Evolutionary conservation across 2,329 filamentous ascomycete species (phyloP), one percentile per base, ranked within the genome.

Genomic region (Macrophomina phaseolina): DNA sequence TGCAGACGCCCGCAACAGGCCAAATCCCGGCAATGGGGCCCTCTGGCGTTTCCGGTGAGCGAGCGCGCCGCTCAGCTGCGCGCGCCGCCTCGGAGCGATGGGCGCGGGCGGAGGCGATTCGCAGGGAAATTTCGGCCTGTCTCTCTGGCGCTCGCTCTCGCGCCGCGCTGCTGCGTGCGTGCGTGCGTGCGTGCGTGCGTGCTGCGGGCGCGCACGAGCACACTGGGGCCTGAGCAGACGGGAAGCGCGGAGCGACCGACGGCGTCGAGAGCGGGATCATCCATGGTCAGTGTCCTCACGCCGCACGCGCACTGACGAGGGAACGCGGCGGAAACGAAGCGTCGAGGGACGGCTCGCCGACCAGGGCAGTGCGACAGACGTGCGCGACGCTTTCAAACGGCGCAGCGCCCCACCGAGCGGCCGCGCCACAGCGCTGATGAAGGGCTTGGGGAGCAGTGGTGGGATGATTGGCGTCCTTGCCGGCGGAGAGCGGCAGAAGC

Each of bases 321-420:
- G 28, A 52, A 32, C 49, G 49, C 49, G 46, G 46, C 46, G 46
- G 46, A 38, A 55, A 38, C 53, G 53, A 58, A 60, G 40, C 38
- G 55, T 48, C 55, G 56, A 61, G 56, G 56, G 56, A 61, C 56
- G 56, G 56, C 56, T 61, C 56, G 56, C 28, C 40, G 56, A 61
- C 56, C 28, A 61, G 56, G 56, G 56, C 56, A 36, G 56, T 14
- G n/a, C 46, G 46, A 49, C 46, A 28, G 36, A 38, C 36, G 32
- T 55, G 51, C 51, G 23, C 23, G 23, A 23, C 23, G 51, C 51
- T 38, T 45, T 45, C 42, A 45, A 45, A 36, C 51, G 51, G 30
- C 30, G 34, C 51, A 36, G 51, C 34, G 51, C 51, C 51, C 51
- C 51, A 55, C 51, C 32, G 51, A 9, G 16, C 30, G 16, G 51